Percentiles rank a stretch among this genome's conserved stretches.
Evolutionary conservation across 441 rosid species (phyloP).

Genomic region (Manihot esculenta): DNA sequence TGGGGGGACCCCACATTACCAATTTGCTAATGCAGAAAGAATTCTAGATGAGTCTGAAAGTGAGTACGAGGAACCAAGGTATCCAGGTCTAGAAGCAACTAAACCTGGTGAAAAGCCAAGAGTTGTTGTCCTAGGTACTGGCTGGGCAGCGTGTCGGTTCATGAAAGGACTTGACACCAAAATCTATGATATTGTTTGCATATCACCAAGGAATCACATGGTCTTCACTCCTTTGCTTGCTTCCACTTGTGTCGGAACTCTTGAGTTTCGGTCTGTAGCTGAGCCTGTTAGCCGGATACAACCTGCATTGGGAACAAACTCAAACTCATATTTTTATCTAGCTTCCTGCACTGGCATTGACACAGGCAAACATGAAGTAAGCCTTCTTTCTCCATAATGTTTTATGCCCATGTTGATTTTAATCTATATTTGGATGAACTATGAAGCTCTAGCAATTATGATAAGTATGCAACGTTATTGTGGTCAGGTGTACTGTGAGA

Average conservation of each 20-base stretch:
- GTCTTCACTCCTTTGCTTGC: conserved; percentile 83
- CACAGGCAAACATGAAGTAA: conserved; percentile 67
- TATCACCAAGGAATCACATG: conserved; percentile 83
- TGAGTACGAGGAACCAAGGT: conserved; percentile 37
- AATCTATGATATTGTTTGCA: conserved; percentile 60
- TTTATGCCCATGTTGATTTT: too few relatives aligned
- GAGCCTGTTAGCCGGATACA: conserved; percentile 87
- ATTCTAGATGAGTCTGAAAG: conserved; percentile 38
- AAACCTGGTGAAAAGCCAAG: conserved; percentile 66
- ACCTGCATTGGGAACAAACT: conserved; percentile 63
- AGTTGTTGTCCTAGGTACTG: conserved; percentile 72
- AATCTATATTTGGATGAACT: too few relatives aligned
- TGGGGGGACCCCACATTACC: conserved; percentile 38
- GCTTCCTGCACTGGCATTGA: conserved; percentile 77
- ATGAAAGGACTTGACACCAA: conserved; percentile 62
- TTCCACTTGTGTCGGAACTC: conserved; percentile 82
- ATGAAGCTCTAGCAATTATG: not conserved
- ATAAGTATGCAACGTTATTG: not conserved
- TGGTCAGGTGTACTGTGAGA: conserved; percentile 71
- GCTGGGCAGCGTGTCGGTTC: conserved; percentile 81
- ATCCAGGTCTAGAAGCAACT: conserved; percentile 59
- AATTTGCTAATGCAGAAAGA: conserved; percentile 36
- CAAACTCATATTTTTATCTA: conserved; percentile 75
- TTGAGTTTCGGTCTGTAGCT: conserved; percentile 89
- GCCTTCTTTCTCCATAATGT: too few relatives aligned